Conservation (phyloP, 2,329 filamentous ascomycete genomes). For the Verticillium tricorpus region DNA sequence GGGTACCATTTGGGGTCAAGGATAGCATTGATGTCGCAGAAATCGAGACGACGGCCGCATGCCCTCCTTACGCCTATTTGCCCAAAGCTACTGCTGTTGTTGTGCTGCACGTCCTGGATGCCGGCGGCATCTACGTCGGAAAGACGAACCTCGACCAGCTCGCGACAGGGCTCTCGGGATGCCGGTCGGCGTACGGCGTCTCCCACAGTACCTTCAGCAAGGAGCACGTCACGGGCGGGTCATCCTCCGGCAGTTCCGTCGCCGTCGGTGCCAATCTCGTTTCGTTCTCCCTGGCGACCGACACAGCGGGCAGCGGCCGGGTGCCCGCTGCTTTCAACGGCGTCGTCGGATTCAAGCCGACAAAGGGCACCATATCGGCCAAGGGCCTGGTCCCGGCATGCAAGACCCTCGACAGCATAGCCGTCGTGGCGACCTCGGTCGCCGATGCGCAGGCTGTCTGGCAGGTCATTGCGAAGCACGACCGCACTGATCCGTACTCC, state of each 20-base stretch:
- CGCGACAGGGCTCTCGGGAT: slow-evolving; percentile 56
- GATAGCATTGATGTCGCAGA: slow-evolving; percentile 50
- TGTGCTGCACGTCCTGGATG: slow-evolving; percentile 40
- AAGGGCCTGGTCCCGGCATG: slow-evolving; percentile 47
- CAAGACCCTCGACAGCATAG: slow-evolving; percentile 47
- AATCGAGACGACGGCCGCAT: slow-evolving; percentile 46
- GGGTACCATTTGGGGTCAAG: slow-evolving; percentile 53
- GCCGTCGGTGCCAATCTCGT: slow-evolving; percentile 48
- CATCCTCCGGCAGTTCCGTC: slow-evolving; percentile 51
- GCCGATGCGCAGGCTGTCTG: slow-evolving; percentile 43
- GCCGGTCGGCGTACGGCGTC: slow-evolving; percentile 52
- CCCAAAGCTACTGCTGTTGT: slow-evolving; percentile 40
- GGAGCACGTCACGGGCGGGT: slow-evolving; percentile 39
- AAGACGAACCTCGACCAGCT: slow-evolving; percentile 59
- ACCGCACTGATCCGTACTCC: slow-evolving; percentile 39
- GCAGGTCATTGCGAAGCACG: slow-evolving; percentile 29
- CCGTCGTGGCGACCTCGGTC: slow-evolving; percentile 41
- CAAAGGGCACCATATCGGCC: slow-evolving; percentile 34
- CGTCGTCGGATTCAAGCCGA: slow-evolving; percentile 46
- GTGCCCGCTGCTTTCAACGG: slow-evolving; percentile 51
- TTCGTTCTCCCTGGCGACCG: slow-evolving; percentile 51
- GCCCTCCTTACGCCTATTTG: slow-evolving; percentile 42
- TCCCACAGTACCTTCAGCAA: slow-evolving; percentile 29
- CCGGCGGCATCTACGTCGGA: slow-evolving; percentile 52
- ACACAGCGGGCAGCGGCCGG: slow-evolving; percentile 50